phyloP scores from a whole-genome alignment of 148 eudicot genomes.

The Rheum nobile region DNA sequence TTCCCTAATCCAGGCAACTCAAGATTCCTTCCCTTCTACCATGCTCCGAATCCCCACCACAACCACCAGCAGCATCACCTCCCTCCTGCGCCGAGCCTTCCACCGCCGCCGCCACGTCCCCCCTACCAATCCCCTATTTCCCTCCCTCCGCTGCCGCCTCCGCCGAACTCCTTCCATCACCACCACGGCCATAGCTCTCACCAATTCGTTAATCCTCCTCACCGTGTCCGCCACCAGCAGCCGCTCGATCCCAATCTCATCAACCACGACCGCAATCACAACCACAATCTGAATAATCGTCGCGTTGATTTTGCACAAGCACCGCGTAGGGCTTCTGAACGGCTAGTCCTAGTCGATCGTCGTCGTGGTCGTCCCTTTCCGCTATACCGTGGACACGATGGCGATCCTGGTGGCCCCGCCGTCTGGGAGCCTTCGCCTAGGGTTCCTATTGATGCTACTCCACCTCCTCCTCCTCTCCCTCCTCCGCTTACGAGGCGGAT shows the following conservation, averaged over 20 bases:
- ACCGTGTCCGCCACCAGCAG: constrained; percentile 1
- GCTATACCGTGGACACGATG: constrained; percentile 8
- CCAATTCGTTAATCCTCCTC: background rate
- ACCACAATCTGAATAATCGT: background rate
- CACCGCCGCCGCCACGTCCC: background rate
- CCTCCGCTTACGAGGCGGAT: background rate
- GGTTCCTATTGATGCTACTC: constrained; percentile 11
- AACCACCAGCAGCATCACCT: constrained; percentile 11
- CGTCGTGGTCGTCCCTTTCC: constrained; percentile 19
- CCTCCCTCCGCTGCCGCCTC: background rate
- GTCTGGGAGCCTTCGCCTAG: constrained; percentile 15
- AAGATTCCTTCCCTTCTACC: constrained; percentile 12
- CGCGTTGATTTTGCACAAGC: constrained; percentile 7
- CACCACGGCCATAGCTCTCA: constrained; percentile 3
- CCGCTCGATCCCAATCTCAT: background rate
- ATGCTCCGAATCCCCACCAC: constrained; percentile 10
- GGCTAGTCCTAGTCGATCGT: constrained; percentile 13
- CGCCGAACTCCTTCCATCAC: constrained; percentile 7
- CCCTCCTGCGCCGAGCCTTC: constrained; percentile 2
- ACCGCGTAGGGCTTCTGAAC: constrained; percentile 27
- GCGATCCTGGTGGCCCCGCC: constrained; percentile 7
- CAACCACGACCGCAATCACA: background rate
- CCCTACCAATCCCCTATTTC: constrained; percentile 1
- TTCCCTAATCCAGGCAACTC: constrained; percentile 10
- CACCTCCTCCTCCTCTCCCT: background rate